Evolutionary conservation across 371 early-diverging fungal genomes (phyloP).

Genomic region (Amoeboaphelidium protococcarum): DNA sequence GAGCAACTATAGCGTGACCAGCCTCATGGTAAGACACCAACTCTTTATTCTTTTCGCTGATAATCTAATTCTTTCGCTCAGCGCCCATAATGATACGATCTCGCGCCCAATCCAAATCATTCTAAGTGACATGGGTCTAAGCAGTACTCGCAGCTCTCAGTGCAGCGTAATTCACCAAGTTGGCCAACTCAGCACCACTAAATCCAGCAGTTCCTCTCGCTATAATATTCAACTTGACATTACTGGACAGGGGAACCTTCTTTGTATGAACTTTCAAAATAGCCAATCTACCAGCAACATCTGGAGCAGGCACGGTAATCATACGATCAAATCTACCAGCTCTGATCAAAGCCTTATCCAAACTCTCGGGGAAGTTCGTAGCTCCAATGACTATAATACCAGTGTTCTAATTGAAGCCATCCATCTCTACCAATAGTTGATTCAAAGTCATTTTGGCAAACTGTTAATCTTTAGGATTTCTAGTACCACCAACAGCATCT

Average conservation of each 20-base stretch:
- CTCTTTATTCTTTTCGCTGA: constrained; percentile 56
- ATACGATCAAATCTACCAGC: constrained; percentile 94
- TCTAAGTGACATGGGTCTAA: constrained; percentile 30
- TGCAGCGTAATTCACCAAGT: constrained; percentile 81
- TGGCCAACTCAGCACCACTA: constrained; percentile 91
- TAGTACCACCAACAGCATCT: constrained; percentile 92
- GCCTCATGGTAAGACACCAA: constrained; percentile 94
- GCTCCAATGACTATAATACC: constrained; percentile 94
- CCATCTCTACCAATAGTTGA: constrained; percentile 82
- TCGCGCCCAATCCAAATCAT: constrained; percentile 80
- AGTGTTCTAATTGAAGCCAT: constrained; percentile 75
- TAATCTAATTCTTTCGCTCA: constrained; percentile 67
- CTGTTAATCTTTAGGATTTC: constrained; percentile 71
- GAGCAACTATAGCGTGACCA: constrained; percentile 84
- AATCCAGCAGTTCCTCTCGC: constrained; percentile 94
- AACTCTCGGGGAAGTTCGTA: constrained; percentile 93
- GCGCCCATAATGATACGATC: constrained; percentile 96
- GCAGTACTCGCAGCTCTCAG: constrained; percentile 65
- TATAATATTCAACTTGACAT: constrained; percentile 51
- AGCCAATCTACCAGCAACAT: constrained; percentile 73
- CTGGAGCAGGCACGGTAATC: constrained; percentile 86
- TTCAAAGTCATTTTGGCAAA: constrained; percentile 89
- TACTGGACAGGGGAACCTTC: constrained; percentile 23
- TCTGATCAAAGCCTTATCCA: constrained; percentile 87
- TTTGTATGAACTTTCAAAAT: constrained; percentile 75